Conservation (phyloP, 805 yeast species). For the Myxozyma neotropica region DNA sequence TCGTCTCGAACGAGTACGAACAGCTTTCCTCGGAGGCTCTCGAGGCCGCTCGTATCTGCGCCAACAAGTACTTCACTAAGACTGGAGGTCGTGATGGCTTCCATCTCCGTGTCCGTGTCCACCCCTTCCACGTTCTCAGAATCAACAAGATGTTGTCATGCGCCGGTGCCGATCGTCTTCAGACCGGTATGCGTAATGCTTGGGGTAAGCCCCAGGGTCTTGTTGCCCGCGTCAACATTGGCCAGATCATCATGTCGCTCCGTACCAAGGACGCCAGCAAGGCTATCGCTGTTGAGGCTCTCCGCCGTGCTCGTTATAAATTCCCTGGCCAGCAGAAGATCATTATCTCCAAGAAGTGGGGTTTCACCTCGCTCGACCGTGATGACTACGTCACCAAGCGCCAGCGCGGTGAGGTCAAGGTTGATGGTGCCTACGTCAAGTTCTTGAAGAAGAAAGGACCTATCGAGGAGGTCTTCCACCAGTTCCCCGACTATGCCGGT, state of each 20-base stretch:
- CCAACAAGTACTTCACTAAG: slow-evolving; percentile 98
- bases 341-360: slow-evolving; percentile 99
- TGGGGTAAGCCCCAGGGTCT: slow-evolving; percentile 99
- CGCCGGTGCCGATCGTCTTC: slow-evolving; percentile 99
- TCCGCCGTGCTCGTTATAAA: slow-evolving; percentile 99
- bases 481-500: slow-evolving; percentile 36
- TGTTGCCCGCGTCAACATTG: slow-evolving; percentile 98
- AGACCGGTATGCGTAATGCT: slow-evolving; percentile 99
- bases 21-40: slow-evolving; percentile 99
- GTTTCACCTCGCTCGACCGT: slow-evolving; percentile 99
- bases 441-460: slow-evolving; percentile 97
- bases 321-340: slow-evolving; percentile 99
- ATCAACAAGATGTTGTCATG: slow-evolving; percentile 99
- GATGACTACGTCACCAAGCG: slow-evolving; percentile 92
- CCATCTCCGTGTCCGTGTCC: slow-evolving; percentile 99
- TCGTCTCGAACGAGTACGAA: slow-evolving; percentile 98
- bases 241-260: slow-evolving; percentile 96
- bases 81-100: slow-evolving; percentile 98
- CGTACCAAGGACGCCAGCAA: slow-evolving; percentile 98
- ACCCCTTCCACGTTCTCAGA: slow-evolving; percentile 99
- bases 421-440: slow-evolving; percentile 99
- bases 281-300: slow-evolving; percentile 96
- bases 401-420: slow-evolving; percentile 97
- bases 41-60: slow-evolving; percentile 99
- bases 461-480: slow-evolving; percentile 58